Evolutionary conservation across 2,329 filamentous ascomycete species (phyloP), one percentile per base, ranked within the genome.

Genomic region (Ceratocystis destructans): DNA sequence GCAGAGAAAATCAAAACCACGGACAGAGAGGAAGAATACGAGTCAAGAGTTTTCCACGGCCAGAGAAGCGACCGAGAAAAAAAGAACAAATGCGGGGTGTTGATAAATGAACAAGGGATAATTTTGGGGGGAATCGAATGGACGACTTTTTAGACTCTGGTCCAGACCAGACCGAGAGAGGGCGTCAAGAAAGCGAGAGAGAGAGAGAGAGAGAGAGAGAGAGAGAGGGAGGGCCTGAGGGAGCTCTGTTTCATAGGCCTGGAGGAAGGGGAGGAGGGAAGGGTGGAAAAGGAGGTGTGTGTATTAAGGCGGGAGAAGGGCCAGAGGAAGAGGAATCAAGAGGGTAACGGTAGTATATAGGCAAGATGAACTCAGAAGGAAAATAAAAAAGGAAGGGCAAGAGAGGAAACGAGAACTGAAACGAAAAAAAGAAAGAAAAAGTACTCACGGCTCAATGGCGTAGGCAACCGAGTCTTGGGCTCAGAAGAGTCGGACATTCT

Each of bases 401-500:
- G 22, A 28, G 12, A 17, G 37, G 33, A 44, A 65, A 41, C 25
- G 17, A 17, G 31, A 50, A 41, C 5, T 17, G 41, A 55, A 20
- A 57, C 7, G 5, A 28, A 50, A 33, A 17, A n/a, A 48, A 46
- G 20, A 48, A 15, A n/a, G 12, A n/a, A 8, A 53, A 50, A 53
- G 25, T 12, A 64, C 63, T 64, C 37, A 64, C 63, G 63, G 20
- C 63, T 64, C 50, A 64, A 22, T 28, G 63, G 63, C 48, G 63
- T 64, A 57, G 63, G 44, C 37, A 53, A 12, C 45, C n/a, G 48
- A 17, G 48, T 55, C 48, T 63, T 63, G 41, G 48, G 63, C 50
- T 64, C 63, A 55, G 63, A 64, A 28, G 63, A 64, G n/a, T 64
- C 63, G n/a, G 63, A 64, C 63, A 64, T 64, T 64, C 63, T 64